Conservation (phyloP, 345 rosid genomes). For the Lenwebbia sp. region DNA sequence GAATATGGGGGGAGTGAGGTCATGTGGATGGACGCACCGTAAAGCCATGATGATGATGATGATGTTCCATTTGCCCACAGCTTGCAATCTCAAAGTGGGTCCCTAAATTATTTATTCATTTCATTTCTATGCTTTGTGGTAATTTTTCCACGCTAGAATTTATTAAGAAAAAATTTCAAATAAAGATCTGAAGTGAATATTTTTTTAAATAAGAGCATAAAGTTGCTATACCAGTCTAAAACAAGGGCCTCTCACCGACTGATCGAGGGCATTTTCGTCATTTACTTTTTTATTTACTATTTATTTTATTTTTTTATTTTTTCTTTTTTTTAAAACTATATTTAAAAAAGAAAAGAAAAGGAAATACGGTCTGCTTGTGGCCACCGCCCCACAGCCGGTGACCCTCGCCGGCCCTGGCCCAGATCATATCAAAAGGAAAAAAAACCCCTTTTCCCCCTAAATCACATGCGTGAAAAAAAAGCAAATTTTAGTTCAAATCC, state of each 20-base stretch:
- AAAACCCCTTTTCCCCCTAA: not conserved
- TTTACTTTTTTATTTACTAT: too few relatives aligned
- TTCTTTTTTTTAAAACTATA: too few relatives aligned
- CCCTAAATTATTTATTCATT: not conserved
- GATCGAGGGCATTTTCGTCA: too few relatives aligned
- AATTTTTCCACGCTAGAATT: not conserved
- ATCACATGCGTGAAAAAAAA: not conserved
- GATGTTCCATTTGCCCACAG: not conserved
- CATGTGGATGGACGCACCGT: not conserved
- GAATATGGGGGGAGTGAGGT: not conserved
- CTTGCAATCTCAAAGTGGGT: not conserved
- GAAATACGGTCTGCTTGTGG: too few relatives aligned
- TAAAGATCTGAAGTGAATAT: accelerated
- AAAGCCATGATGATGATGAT: not conserved
- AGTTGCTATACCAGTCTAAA: too few relatives aligned
- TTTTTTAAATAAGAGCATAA: too few relatives aligned
- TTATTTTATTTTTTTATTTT: too few relatives aligned
- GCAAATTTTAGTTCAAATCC: not conserved
- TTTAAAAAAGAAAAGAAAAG: too few relatives aligned
- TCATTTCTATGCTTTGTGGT: accelerated
- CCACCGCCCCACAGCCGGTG: too few relatives aligned
- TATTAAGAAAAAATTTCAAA: too few relatives aligned
- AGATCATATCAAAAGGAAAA: not conserved
- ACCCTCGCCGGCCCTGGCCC: too few relatives aligned
- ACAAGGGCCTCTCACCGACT: too few relatives aligned